These are phyloP conservation scores for Solanum hybrid DNA, from an alignment of 305 asterid genomes.

Conservation along the genomic window DNA sequence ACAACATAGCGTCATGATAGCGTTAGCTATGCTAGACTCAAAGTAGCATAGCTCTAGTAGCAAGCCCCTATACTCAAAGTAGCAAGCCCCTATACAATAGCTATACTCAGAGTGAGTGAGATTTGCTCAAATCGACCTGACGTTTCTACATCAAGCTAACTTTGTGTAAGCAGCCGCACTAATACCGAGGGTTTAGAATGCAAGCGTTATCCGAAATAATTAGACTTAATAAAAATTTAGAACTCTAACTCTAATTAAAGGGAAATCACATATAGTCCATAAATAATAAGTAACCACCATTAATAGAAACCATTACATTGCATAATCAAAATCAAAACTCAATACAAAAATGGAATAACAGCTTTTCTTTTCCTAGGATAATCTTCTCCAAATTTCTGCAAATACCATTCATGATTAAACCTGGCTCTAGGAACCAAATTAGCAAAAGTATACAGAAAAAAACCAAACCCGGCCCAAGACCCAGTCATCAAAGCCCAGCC, in stretches of 20 bases:
- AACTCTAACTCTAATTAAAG: background rate
- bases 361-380: slow-evolving; percentile 66
- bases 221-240: background rate
- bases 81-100: background rate
- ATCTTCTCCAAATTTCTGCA: slow-evolving; percentile 72
- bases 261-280: background rate
- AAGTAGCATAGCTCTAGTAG: background rate
- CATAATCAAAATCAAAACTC: background rate
- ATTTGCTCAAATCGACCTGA: background rate
- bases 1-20: background rate
- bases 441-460: slow-evolving; percentile 59
- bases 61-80: background rate
- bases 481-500: slow-evolving; percentile 83
- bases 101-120: background rate
- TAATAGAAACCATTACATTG: background rate
- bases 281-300: background rate
- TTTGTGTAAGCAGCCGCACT: background rate
- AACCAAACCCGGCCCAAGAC: slow-evolving; percentile 81
- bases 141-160: background rate
- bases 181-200: background rate
- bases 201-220: background rate
- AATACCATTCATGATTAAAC: slow-evolving; percentile 59
- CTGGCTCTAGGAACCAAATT: slow-evolving; percentile 70
- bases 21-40: background rate
- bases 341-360: slow-evolving; percentile 64